Evolutionary conservation across 2,329 filamentous ascomycete species (phyloP).

Genomic region (Sporothrix sp.): DNA sequence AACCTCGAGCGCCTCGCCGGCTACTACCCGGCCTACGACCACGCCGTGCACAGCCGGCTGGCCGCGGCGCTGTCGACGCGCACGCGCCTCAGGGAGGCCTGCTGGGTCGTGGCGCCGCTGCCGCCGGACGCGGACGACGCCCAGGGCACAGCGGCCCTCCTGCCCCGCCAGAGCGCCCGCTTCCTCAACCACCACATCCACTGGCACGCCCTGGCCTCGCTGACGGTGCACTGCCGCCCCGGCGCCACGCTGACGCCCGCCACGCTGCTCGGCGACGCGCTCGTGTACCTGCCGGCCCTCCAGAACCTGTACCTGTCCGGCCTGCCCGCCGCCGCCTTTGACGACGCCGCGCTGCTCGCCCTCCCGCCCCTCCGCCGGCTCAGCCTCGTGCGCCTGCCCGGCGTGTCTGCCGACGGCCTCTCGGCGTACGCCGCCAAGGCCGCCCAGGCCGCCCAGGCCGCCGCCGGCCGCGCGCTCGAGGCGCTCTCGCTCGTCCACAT

Average conservation of each 20-base stretch:
- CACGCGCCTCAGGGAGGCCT: constrained; percentile 44
- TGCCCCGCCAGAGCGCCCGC: constrained; percentile 27
- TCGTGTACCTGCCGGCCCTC: constrained; percentile 43
- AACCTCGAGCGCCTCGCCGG: constrained; percentile 52
- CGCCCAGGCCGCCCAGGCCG: no score
- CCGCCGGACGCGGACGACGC: constrained; percentile 19
- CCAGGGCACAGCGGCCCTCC: constrained; percentile 26
- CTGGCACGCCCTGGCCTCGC: constrained; percentile 45
- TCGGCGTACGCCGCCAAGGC: constrained; percentile 49
- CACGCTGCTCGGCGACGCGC: constrained; percentile 40
- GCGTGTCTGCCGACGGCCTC: constrained; percentile 47
- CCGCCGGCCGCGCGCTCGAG: constrained; percentile 35
- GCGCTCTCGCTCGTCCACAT: constrained; percentile 47
- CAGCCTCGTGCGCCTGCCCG: constrained; percentile 44
- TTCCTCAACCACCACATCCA: constrained; percentile 37
- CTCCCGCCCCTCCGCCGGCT: constrained; percentile 47
- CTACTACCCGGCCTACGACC: constrained; percentile 43
- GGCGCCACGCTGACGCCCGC: constrained; percentile 44
- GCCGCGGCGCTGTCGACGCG: constrained; percentile 52
- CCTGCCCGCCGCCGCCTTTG: constrained; percentile 46
- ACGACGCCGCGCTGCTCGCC: constrained; percentile 43
- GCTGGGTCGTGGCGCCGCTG: constrained; percentile 46
- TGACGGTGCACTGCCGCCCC: constrained; percentile 50
- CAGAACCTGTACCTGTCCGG: constrained; percentile 50
- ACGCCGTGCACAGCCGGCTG: constrained; percentile 42